Percentiles rank a stretch among this genome's conserved stretches.
Conservation (phyloP, 148 eudicot genomes). For the Euryodendron excelsum region DNA sequence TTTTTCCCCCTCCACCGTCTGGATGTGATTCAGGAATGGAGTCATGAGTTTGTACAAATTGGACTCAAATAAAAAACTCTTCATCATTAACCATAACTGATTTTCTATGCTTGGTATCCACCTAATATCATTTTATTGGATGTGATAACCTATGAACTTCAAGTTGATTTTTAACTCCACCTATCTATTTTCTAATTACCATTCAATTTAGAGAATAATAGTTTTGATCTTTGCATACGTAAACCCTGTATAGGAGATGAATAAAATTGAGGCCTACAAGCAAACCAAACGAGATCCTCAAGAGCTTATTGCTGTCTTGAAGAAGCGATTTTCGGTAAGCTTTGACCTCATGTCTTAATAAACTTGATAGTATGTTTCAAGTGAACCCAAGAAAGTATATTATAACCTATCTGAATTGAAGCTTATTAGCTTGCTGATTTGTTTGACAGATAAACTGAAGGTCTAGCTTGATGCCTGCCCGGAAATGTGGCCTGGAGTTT, state of each 20-base stretch:
- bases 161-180: conserved; percentile 2
- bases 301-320: conserved; percentile 17
- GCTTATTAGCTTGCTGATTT: background rate
- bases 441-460: conserved; percentile 3
- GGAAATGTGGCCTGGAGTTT: no score
- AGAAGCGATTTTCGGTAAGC: conserved; percentile 27
- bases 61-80: no score
- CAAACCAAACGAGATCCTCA: conserved; percentile 30
- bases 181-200: background rate
- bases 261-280: conserved; percentile 39
- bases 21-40: no score
- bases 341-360: background rate
- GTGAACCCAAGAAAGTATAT: background rate
- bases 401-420: background rate
- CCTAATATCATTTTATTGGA: background rate
- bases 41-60: no score
- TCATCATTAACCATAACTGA: background rate
- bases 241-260: conserved; percentile 23
- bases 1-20: no score
- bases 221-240: background rate
- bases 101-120: no score
- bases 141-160: background rate
- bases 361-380: background rate
- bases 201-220: background rate
- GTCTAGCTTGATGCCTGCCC: no score